A percentile compares a stretch with the other conserved stretches of the same genome.
These are phyloP conservation scores for Melampsora larici-populina DNA, from an alignment of 1,284 basidiomycete genomes.

Conservation along the genomic window DNA sequence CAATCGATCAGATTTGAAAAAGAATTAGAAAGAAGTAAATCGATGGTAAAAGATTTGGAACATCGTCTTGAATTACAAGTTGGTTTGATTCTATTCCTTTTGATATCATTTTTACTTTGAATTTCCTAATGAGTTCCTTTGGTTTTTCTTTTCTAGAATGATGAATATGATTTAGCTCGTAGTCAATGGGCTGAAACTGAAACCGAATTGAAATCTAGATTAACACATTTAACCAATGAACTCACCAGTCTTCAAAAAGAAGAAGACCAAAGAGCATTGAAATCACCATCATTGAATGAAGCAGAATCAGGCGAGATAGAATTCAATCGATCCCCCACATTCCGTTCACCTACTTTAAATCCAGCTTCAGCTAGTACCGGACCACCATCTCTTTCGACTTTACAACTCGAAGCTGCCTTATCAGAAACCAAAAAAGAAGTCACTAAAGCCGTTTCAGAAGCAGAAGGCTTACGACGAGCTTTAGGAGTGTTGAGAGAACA, in stretches of 20 bases:
- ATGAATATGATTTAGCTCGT: neutral
- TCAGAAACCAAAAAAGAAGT: slow-evolving; percentile 10
- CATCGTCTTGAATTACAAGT: neutral
- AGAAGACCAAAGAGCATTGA: neutral
- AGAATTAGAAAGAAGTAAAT: neutral
- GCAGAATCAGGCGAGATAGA: neutral
- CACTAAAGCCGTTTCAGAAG: slow-evolving; percentile 15
- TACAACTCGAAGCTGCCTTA: neutral
- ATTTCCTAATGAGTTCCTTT: neutral
- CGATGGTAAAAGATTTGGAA: neutral
- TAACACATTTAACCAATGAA: neutral
- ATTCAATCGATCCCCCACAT: neutral
- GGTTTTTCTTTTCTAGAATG: neutral
- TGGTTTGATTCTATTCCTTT: neutral
- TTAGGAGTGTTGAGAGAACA: slow-evolving; percentile 16
- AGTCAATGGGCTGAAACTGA: neutral
- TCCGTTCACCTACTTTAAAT: neutral
- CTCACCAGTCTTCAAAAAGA: neutral
- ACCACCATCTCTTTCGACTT: neutral
- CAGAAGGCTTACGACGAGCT: slow-evolving; percentile 4
- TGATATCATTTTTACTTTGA: neutral
- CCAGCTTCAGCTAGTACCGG: neutral
- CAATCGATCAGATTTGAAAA: neutral
- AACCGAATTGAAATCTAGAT: neutral
- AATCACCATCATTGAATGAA: neutral